A percentile compares a stretch with the other conserved stretches of the same genome.
Evolutionary conservation across 2,329 filamentous ascomycete genomes (phyloP).

Genomic region (Madurella fahalii): DNA sequence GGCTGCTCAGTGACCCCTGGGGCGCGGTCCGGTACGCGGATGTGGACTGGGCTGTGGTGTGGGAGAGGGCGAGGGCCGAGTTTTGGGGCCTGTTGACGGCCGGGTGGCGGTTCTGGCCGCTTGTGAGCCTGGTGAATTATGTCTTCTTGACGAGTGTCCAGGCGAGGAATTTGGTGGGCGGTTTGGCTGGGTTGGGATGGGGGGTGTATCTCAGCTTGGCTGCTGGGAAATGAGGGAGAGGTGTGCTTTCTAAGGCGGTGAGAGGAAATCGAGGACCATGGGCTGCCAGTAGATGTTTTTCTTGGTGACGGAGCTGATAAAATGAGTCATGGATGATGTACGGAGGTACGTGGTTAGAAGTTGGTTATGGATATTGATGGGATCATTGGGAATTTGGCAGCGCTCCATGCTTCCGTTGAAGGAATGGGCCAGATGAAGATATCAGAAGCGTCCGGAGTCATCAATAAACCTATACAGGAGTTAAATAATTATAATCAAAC

Average conservation of each 20-base stretch:
- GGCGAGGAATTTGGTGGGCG: conserved; percentile 61
- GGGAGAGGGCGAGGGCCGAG: conserved; percentile 46
- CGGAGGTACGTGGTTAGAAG: no score
- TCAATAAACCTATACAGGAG: no score
- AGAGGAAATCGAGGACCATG: neutral
- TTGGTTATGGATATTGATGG: no score
- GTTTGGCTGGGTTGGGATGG: conserved; percentile 66
- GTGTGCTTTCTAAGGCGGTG: no score
- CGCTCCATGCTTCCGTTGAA: no score
- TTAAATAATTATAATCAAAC: no score
- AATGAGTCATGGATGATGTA: no score
- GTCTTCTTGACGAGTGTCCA: conserved; percentile 61
- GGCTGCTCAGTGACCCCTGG: conserved; percentile 31
- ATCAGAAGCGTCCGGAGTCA: no score
- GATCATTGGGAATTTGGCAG: no score
- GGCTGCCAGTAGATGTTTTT: neutral
- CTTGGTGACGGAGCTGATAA: no score
- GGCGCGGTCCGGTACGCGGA: conserved; percentile 40
- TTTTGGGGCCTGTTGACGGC: conserved; percentile 63
- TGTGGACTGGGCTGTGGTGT: conserved; percentile 44
- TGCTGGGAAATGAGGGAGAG: conserved; percentile 32
- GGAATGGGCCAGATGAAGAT: no score
- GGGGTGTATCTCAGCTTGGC: conserved; percentile 65
- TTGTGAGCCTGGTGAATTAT: conserved; percentile 65
- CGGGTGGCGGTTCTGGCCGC: conserved; percentile 67